phyloP scores from a whole-genome alignment of 352 stramenopile species.

The Phytophthora foliorum region DNA sequence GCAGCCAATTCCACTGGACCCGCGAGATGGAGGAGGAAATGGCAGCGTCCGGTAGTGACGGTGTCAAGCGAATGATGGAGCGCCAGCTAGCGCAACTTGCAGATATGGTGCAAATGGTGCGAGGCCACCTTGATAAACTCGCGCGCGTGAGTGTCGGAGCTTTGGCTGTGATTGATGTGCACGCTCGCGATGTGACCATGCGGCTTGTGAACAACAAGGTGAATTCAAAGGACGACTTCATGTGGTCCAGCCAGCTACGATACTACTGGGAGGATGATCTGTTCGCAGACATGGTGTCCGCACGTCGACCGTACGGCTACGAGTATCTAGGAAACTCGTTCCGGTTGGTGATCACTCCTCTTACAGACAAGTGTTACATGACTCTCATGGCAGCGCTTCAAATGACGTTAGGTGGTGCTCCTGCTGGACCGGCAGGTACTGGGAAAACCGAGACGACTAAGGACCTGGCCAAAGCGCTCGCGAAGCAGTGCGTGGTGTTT shows the following conservation, averaged over 20 bases:
- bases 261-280: constrained; percentile 95
- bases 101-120: constrained; percentile 96
- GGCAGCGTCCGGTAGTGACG: constrained; percentile 76
- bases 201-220: constrained; percentile 89
- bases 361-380: constrained; percentile 97
- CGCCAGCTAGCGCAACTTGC: constrained; percentile 91
- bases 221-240: constrained; percentile 92
- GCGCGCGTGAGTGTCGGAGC: constrained; percentile 94
- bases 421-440: constrained; percentile 93
- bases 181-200: constrained; percentile 94
- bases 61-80: constrained; percentile 93
- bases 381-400: constrained; percentile 96
- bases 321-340: constrained; percentile 97
- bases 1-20: constrained; percentile 96
- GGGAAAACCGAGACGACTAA: constrained; percentile 97
- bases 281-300: constrained; percentile 93
- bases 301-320: constrained; percentile 93
- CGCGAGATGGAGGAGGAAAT: constrained; percentile 94
- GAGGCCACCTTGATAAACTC: constrained; percentile 89
- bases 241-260: constrained; percentile 95
- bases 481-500: constrained; percentile 96
- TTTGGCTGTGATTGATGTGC: constrained; percentile 96
- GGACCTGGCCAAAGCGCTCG: constrained; percentile 93
- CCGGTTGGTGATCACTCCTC: constrained; percentile 94
- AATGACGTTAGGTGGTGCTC: constrained; percentile 95